Conservation (phyloP, 768 basidiomycete species). For the Psilocybe cubensis region DNA sequence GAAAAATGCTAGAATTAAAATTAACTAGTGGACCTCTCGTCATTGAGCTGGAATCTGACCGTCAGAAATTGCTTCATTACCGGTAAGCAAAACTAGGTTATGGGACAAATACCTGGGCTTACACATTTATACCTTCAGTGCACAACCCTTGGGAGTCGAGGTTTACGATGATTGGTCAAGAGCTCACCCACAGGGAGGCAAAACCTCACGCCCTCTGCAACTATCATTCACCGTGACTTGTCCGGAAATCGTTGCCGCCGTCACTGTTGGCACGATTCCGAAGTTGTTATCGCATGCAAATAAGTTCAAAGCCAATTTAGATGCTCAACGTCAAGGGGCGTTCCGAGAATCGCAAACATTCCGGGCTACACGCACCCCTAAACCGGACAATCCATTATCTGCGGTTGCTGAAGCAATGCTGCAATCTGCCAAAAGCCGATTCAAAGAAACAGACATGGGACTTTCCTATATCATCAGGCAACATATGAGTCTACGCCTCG, state of each 20-base stretch:
- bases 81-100: slow-evolving; percentile 66
- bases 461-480: slow-evolving; percentile 69
- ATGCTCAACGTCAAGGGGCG: slow-evolving; percentile 75
- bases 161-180: slow-evolving; percentile 85
- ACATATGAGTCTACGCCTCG: slow-evolving; percentile 72
- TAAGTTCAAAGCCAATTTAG: slow-evolving; percentile 75
- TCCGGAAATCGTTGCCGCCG: slow-evolving; percentile 65
- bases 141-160: slow-evolving; percentile 75
- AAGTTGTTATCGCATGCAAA: slow-evolving; percentile 74
- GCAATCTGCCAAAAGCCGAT: slow-evolving; percentile 68
- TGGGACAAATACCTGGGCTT: no score
- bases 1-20: slow-evolving; percentile 69
- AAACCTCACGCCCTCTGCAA: slow-evolving; percentile 55
- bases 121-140: slow-evolving; percentile 49
- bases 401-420: slow-evolving; percentile 88
- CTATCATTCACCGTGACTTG: slow-evolving; percentile 80
- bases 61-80: slow-evolving; percentile 74
- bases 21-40: slow-evolving; percentile 76
- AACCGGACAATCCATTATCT: slow-evolving; percentile 79
- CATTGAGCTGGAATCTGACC: slow-evolving; percentile 74
- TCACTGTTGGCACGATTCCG: slow-evolving; percentile 77
- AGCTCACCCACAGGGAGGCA: slow-evolving; percentile 39
- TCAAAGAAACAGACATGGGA: slow-evolving; percentile 67
- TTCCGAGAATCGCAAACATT: slow-evolving; percentile 80
- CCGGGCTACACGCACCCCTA: slow-evolving; percentile 69